Percentiles rank a stretch among this genome's conserved stretches.
phyloP scores from a whole-genome alignment of 371 early-diverging fungal species.

The Rhizopus stolonifer region DNA sequence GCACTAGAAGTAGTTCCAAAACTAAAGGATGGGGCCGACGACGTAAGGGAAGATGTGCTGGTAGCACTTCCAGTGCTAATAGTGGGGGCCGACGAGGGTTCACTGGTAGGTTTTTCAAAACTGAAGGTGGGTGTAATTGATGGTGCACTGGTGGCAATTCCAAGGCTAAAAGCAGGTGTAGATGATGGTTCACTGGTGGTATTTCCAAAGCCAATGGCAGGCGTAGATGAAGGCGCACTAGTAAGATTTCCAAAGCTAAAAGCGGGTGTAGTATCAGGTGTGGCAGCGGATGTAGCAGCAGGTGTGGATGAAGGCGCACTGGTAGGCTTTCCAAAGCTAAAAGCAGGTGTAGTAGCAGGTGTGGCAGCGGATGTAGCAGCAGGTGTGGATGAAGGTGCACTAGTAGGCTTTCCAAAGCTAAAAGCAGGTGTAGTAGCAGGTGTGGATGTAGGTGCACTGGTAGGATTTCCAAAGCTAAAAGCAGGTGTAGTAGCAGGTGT shows the following conservation, averaged over 20 bases:
- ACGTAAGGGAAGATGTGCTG: background rate
- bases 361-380: background rate
- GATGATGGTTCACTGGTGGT: background rate
- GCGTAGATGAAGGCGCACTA: background rate
- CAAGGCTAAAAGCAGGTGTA: background rate
- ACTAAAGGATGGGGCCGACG: background rate
- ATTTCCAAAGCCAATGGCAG: background rate
- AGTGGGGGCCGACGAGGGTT: background rate
- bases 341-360: background rate
- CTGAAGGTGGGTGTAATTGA: background rate
- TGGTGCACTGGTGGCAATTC: background rate
- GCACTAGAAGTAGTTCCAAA: background rate
- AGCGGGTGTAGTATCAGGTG: background rate
- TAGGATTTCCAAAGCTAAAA: background rate
- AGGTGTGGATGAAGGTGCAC: background rate
- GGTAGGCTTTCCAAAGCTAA: background rate
- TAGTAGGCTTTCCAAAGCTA: background rate
- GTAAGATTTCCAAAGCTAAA: background rate
- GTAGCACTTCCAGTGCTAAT: background rate
- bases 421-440: background rate
- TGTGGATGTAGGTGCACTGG: background rate
- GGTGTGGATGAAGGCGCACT: background rate
- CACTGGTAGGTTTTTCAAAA: background rate
- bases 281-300: background rate
- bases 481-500: background rate